Percentiles rank a stretch among this genome's conserved stretches.
Conservation (phyloP, 192 early-diverging fungal genomes). For the Backusella parvicylindrica region DNA sequence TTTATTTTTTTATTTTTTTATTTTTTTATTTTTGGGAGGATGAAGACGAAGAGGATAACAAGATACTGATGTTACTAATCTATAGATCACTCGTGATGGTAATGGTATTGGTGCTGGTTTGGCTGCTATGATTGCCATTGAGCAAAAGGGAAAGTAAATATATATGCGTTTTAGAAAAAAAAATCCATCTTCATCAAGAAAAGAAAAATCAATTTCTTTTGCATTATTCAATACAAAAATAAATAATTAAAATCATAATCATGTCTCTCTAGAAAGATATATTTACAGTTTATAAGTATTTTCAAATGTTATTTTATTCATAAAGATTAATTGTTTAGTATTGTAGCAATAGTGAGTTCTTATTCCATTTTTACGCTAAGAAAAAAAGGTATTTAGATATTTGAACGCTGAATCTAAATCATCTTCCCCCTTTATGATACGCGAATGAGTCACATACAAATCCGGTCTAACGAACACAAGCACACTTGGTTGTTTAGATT, state of each 20-base stretch:
- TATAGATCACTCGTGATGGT: conserved; percentile 52
- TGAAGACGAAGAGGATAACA: neutral
- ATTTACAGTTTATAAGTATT: too few relatives aligned
- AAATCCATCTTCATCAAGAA: too few relatives aligned
- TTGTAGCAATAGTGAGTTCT: too few relatives aligned
- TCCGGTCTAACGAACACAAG: conserved; percentile 28
- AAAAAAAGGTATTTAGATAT: neutral
- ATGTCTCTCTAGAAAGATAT: too few relatives aligned
- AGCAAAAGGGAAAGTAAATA: neutral
- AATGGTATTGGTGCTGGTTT: conserved; percentile 71
- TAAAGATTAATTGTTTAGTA: too few relatives aligned
- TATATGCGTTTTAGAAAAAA: neutral
- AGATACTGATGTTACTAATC: neutral
- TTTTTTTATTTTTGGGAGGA: too few relatives aligned
- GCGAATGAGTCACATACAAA: conserved; percentile 16
- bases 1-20: too few relatives aligned
- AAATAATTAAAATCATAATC: too few relatives aligned
- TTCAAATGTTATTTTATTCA: too few relatives aligned
- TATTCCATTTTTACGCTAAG: neutral
- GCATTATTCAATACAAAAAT: too few relatives aligned
- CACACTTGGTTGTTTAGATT: neutral
- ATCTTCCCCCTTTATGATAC: neutral
- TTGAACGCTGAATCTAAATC: neutral
- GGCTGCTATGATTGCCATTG: conserved; percentile 52
- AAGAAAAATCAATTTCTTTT: too few relatives aligned